Conservation (phyloP, 2,329 filamentous ascomycete genomes). For the Fusarium anthophilum region DNA sequence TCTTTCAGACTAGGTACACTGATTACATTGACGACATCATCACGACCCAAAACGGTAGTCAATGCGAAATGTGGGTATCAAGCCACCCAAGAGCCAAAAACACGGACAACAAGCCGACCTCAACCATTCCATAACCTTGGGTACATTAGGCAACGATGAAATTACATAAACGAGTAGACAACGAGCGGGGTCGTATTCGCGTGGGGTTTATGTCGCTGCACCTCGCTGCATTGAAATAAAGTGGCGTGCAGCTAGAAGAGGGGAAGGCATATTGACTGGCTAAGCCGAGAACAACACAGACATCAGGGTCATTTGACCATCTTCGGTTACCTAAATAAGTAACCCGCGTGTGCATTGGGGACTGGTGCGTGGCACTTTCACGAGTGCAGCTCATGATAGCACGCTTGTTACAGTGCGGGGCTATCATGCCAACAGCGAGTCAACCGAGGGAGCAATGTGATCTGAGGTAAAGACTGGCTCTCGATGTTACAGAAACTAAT, state of each 20-base stretch:
- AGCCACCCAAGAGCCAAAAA: not conserved
- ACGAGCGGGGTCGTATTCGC: slow-evolving; percentile 1
- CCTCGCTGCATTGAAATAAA: not conserved
- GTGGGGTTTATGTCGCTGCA: slow-evolving; percentile 5
- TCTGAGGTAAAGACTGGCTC: not conserved
- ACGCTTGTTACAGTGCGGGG: not conserved
- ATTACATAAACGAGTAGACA: not conserved
- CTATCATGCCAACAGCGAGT: too few relatives aligned
- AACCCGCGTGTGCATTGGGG: not conserved
- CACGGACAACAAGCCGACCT: slow-evolving; percentile 6
- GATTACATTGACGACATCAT: not conserved
- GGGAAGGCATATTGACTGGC: not conserved
- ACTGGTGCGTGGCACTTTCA: not conserved
- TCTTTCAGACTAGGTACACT: too few relatives aligned
- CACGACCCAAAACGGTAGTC: not conserved
- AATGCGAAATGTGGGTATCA: not conserved
- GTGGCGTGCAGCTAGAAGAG: slow-evolving; percentile 5
- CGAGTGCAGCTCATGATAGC: not conserved
- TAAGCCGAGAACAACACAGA: not conserved
- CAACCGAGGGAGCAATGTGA: not conserved
- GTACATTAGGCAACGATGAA: not conserved
- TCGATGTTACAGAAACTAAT: not conserved
- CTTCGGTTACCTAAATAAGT: not conserved
- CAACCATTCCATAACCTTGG: not conserved
- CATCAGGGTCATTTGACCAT: slow-evolving; percentile 20